Base-by-base conservation (phyloP, 371 early-diverging fungal genomes). In the Apophysomyces ossiformis region DNA sequence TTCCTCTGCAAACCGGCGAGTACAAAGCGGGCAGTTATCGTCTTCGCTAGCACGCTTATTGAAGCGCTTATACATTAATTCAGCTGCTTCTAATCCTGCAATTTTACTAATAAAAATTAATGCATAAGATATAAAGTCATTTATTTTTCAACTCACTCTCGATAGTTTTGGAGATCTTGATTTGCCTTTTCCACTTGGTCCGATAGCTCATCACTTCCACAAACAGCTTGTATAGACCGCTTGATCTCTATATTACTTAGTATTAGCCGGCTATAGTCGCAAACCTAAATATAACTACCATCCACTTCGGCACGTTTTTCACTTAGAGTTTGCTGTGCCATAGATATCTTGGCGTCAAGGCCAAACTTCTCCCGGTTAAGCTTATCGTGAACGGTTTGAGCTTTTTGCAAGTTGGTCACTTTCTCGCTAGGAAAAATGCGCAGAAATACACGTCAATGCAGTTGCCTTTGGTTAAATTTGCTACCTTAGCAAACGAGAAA, bases 11-110 rank as follows among this genome's bases (percentile, higher is more conserved):
- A 90, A 92, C 0, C 71, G 78, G 15, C 91, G 85, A n/a, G 67
- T 72, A 74, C 95, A 95, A 4, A 94, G 71, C 3, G 93, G 90
- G 63, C 95, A 95, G 39, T 81, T 69, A 26, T 87, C 76, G 16
- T 72, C 70, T 1, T 69, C 65, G 18, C 86, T 67, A 39, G 84
- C 77, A 44, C 82, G 73, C 37, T 71, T 67, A 43, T 87, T 69
- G 57, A 87, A 93, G 7, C 87, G 79, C 35, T 61, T 65, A 70
- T 92, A 91, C 74, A 92, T 83, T 4, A 75, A 66, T n/a, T 72
- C 63, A 15, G 85, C 87, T 63, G 87, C 85, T 66, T 76, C 74
- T 46, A 73, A 58, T 45, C 56, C 63, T 16, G 70, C 61, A 38
- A 63, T 44, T 50, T 66, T 57, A 32, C 70, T 74, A 43, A 3